Conservation (phyloP, 2,329 filamentous ascomycete genomes). For the Huntiella abstrusa region DNA sequence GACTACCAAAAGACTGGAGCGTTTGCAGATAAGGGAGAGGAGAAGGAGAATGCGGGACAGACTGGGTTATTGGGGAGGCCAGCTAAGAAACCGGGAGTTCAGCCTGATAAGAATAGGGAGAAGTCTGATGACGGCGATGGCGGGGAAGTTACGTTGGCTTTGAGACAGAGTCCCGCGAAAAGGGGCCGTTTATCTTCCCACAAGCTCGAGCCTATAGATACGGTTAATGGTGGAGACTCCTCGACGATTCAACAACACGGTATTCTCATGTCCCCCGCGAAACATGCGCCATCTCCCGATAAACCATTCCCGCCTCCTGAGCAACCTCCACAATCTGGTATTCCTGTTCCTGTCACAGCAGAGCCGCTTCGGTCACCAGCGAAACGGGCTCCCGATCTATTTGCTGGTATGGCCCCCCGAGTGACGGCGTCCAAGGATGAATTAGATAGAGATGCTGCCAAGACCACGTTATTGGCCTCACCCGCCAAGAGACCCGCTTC, state of each 20-base stretch:
- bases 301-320: background rate
- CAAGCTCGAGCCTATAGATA: background rate
- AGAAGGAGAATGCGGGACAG: slow-evolving; percentile 39
- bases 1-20: slow-evolving; percentile 23
- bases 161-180: slow-evolving; percentile 38
- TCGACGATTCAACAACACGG: background rate
- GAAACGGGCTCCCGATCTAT: slow-evolving; percentile 12
- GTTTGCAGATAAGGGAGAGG: slow-evolving; percentile 32
- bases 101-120: slow-evolving; percentile 46
- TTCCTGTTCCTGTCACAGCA: no score
- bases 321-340: background rate
- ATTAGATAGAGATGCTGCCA: slow-evolving; percentile 16
- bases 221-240: background rate
- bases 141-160: slow-evolving; percentile 26
- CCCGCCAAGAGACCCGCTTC: slow-evolving; percentile 32
- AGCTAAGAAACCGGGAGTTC: slow-evolving; percentile 24
- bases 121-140: slow-evolving; percentile 19
- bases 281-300: slow-evolving; percentile 20
- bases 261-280: slow-evolving; percentile 35
- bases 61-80: slow-evolving; percentile 22
- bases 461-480: slow-evolving; percentile 26
- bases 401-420: slow-evolving; percentile 1
- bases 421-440: slow-evolving; percentile 10
- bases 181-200: background rate
- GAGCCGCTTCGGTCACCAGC: background rate